Percentiles rank a stretch among this genome's conserved stretches.
Evolutionary conservation across 2,329 filamentous ascomycete species (phyloP).

Genomic region (Fusarium abutilonis): DNA sequence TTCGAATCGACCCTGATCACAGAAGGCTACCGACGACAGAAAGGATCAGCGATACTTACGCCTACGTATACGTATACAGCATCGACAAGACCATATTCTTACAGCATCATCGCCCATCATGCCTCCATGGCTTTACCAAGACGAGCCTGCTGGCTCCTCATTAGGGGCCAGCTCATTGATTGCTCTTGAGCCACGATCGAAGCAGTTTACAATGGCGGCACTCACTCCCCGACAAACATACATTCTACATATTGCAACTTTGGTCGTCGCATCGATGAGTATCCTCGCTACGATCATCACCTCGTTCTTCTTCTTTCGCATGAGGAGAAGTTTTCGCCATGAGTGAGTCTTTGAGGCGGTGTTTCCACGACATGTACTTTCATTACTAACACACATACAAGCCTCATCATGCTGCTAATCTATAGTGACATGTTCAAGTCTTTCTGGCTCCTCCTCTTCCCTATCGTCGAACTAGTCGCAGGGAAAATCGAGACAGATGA

Average conservation of each 20-base stretch:
- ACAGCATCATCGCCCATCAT: conserved; percentile 25
- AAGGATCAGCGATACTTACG: background rate
- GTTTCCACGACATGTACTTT: background rate
- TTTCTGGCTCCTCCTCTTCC: conserved; percentile 73
- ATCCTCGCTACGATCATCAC: conserved; percentile 64
- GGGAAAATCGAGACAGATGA: conserved; percentile 62
- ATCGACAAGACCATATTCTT: conserved; percentile 11
- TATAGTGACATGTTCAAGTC: conserved; percentile 77
- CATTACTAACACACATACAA: conserved; percentile 48
- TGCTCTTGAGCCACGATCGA: conserved; percentile 27
- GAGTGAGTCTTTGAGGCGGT: conserved; percentile 47
- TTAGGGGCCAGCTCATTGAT: conserved; percentile 19
- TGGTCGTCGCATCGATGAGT: conserved; percentile 62
- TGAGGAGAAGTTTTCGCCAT: conserved; percentile 78
- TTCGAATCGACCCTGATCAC: conserved; percentile 7
- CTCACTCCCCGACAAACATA: conserved; percentile 35
- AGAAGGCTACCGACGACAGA: conserved; percentile 8
- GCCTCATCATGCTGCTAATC: conserved; percentile 78
- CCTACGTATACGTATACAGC: conserved; percentile 7
- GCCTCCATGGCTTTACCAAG: conserved; percentile 33
- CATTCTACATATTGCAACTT: conserved; percentile 45
- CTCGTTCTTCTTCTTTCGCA: conserved; percentile 77
- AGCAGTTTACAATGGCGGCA: conserved; percentile 31
- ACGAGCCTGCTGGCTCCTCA: conserved; percentile 10
- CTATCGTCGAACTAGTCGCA: conserved; percentile 64